Evolutionary conservation across 2,329 filamentous ascomycete species (phyloP).

Genomic region (Tolypocladium pustulatum): DNA sequence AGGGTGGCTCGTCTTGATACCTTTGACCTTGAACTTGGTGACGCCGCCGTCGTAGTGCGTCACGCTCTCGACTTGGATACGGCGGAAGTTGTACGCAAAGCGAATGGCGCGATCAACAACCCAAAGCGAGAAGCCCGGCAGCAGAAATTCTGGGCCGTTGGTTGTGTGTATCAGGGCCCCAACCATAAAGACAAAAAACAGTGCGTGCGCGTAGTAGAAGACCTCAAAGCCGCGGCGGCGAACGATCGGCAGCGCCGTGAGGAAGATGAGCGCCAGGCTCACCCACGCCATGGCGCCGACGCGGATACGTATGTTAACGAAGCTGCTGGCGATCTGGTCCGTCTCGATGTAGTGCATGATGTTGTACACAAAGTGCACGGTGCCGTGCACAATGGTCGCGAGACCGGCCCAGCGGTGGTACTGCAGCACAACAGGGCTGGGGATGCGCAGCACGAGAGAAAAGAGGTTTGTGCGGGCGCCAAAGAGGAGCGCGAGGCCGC

Average conservation of each 20-base stretch:
- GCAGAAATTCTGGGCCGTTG: slow-evolving; percentile 12
- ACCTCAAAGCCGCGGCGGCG: slow-evolving; percentile 10
- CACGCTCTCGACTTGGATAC: slow-evolving; percentile 4
- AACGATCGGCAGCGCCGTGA: slow-evolving; percentile 10
- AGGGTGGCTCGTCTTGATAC: slow-evolving; percentile 4
- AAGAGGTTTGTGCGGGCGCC: slow-evolving; percentile 13
- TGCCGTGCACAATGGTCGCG: slow-evolving; percentile 12
- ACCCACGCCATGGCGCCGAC: slow-evolving; percentile 12
- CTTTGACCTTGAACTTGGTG: slow-evolving; percentile 11
- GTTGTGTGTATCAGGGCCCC: slow-evolving; percentile 12
- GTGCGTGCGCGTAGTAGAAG: slow-evolving; percentile 13
- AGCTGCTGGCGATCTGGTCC: slow-evolving; percentile 8
- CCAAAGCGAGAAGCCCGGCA: slow-evolving; percentile 12
- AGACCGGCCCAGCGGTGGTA: slow-evolving; percentile 13
- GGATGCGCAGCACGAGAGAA: slow-evolving; percentile 9
- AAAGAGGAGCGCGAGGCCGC: slow-evolving; percentile 12
- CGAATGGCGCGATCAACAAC: slow-evolving; percentile 10
- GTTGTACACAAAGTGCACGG: slow-evolving; percentile 10
- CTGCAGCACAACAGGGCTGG: slow-evolving; percentile 7
- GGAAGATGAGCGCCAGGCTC: slow-evolving; percentile 7
- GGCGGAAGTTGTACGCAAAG: slow-evolving; percentile 10
- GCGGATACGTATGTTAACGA: slow-evolving; percentile 7
- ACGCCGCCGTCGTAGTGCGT: slow-evolving; percentile 9
- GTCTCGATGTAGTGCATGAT: slow-evolving; percentile 10
- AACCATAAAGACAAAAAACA: slow-evolving; percentile 12